phyloP scores from a whole-genome alignment of 768 basidiomycete species.

The Boletus barrowsii region DNA sequence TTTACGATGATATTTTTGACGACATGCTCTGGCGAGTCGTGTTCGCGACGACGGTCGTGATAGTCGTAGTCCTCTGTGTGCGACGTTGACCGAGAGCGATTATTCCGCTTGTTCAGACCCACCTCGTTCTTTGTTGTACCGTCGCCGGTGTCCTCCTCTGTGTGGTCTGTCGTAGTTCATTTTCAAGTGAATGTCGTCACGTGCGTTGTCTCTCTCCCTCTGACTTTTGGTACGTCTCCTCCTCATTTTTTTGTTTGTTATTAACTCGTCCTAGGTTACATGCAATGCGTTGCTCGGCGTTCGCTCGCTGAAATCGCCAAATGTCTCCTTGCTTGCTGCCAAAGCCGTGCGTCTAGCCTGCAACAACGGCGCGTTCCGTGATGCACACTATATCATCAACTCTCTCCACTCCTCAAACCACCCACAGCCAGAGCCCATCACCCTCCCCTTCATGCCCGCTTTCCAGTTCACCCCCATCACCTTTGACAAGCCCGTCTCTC shows the following conservation, averaged over 20 bases:
- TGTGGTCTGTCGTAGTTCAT: constrained; percentile 57
- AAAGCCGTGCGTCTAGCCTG: constrained; percentile 51
- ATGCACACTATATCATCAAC: constrained; percentile 58
- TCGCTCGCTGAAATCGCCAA: not conserved
- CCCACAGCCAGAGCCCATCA: constrained; percentile 4
- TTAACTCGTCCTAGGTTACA: constrained; percentile 33
- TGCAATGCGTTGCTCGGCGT: constrained; percentile 64
- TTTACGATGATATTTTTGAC: constrained; percentile 65
- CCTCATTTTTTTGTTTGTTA: too few species aligned
- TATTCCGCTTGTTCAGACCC: constrained; percentile 24
- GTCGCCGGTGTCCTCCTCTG: constrained; percentile 46
- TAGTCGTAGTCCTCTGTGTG: constrained; percentile 56
- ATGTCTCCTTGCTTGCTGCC: constrained; percentile 37
- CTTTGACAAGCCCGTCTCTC: constrained; percentile 51
- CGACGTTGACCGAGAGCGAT: not conserved
- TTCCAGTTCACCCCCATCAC: constrained; percentile 41
- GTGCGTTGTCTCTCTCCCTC: constrained; percentile 5
- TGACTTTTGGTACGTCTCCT: not conserved
- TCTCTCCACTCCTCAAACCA: constrained; percentile 46
- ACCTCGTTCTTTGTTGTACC: constrained; percentile 49
- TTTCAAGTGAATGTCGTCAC: constrained; percentile 3
- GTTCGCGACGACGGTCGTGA: constrained; percentile 63
- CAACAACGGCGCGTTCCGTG: constrained; percentile 39
- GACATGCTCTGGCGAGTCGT: constrained; percentile 72
- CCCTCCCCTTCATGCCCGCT: constrained; percentile 25